These are phyloP conservation scores for Rosa multiflora DNA, from an alignment of 306 rosid genomes.

Conservation along the genomic window DNA sequence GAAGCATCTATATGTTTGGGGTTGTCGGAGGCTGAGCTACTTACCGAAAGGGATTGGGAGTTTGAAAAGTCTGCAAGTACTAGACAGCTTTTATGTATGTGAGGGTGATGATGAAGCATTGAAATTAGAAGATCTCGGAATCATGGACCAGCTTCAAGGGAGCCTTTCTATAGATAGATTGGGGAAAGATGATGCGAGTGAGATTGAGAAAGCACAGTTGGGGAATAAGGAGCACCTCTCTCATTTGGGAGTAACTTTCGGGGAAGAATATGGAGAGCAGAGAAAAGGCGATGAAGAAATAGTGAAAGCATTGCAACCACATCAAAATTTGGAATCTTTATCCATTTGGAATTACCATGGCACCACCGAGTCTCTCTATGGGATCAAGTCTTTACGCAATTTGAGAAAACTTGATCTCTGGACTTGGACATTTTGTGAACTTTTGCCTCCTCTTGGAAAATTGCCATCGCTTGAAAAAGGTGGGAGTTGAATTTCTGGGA, in stretches of 20 bases:
- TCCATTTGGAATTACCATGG: neutral
- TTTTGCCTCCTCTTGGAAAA: conserved; percentile 11
- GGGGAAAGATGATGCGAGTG: neutral
- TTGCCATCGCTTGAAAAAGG: conserved; percentile 3
- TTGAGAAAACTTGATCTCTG: neutral
- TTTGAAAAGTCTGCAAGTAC: neutral
- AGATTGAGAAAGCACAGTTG: neutral
- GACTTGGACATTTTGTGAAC: neutral
- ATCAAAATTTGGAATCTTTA: neutral
- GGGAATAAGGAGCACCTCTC: neutral
- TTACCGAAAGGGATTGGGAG: neutral
- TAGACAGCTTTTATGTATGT: neutral
- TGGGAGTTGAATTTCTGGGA: conserved; percentile 13
- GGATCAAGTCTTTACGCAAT: neutral
- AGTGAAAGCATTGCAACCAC: conserved; percentile 16
- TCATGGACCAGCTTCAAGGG: neutral
- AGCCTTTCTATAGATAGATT: rapidly evolving
- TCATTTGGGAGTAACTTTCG: rapidly evolving
- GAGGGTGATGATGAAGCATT: neutral
- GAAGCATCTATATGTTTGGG: neutral
- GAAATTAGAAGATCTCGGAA: neutral
- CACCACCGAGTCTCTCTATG: neutral
- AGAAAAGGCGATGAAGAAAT: neutral
- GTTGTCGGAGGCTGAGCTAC: rapidly evolving
- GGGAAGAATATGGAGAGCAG: no score